Base-by-base conservation (phyloP, 208 protist genomes). In the Trypanosoma scelopori region DNA sequence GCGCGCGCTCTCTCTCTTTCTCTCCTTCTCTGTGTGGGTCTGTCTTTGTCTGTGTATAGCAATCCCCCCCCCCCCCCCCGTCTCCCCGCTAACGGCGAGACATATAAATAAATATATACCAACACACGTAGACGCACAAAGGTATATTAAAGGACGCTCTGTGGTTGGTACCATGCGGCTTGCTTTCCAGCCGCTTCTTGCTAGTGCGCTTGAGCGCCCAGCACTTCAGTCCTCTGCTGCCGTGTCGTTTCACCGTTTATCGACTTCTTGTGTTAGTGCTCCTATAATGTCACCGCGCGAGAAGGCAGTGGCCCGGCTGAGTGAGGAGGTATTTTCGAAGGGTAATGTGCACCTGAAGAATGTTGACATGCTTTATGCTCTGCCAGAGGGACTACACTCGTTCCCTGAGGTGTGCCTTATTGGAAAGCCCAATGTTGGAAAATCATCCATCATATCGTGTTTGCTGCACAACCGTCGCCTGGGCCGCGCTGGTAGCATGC, bases 321-420 rank as follows among this genome's bases (percentile, higher is more conserved):
- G 82, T 57, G 71, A 90, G 43, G 86, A 93, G 35, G 81, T 96
- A 4, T 96, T 96, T 69, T 59, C 69, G n/a, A 62, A 76, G 13
- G 91, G 91, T 28, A 96, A 96, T 55, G 63, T 76, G 43, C 86
- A 91, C 58, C 68, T 94, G 41, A 94, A 94, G 64, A 94, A 93
- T 64, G 85, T 91, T 20, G 79, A 86, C 47, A 76, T 67, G 13
- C 68, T 96, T 28, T 83, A 79, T 32, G 55, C 88, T 11, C 76
- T 96, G 18, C 91, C 91, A 16, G 87, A 96, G 74, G 91, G 91
- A 11, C 63, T 93, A 32, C 83, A 91, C 59, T 96, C 91, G 1
- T 93, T 90, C 63, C 91, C 91, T 0, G 87, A 96, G 63, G 84
- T 96, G 37, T 94, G 91, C 65, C 93, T 96, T 56, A 92, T 94